Evolutionary conservation across 352 stramenopile species (phyloP), one percentile per base, ranked within the genome.

Genomic region (Thraustotheca clavata): DNA sequence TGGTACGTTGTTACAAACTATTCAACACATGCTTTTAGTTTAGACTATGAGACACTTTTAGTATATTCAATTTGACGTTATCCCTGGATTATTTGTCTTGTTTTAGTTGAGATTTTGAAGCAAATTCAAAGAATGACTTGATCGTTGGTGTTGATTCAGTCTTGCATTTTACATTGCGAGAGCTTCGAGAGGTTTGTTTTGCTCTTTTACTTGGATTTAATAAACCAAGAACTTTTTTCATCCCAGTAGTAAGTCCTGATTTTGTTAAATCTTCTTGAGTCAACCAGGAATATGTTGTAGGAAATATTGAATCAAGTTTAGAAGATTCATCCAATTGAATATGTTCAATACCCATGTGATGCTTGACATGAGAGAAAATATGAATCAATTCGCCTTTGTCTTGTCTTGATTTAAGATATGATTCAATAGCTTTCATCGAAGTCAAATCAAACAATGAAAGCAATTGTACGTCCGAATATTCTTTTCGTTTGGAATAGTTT

Each of bases 321-420:
- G 69, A 47, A 9, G 49, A 18, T 20, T 7, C 52, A 6, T 67
- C 49, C 43, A 91, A 86, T 62, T 91, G 81, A 22, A 95, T 9
- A 55, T 92, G 82, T 67, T 95, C 83, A 29, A 96, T 73, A 54
- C 86, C 81, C 87, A 96, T 96, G 72, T 94, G 76, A 36, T 96
- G 87, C 73, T 91, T 92, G 12, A 95, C 76, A 41, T 96, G 87
- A 7, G 87, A 96, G 65, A 96, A 96, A n/a, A 96, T 76, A 70
- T 96, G 87, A 12, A 78, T 76, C 33, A 95, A 73, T 11, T 90
- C 76, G 34, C 83, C 82, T 1, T 90, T 39, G 41, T 94, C 81
- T 39, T 70, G 63, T 11, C 83, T 78, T 34, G 80, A 36, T 9
- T 71, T 29, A n/a, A 71, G 57, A 14, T 36, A 31, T 22, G 54